Evolutionary conservation across 2,329 filamentous ascomycete species (phyloP), one percentile per base, ranked within the genome.

Genomic region (Fusarium mundagurra): DNA sequence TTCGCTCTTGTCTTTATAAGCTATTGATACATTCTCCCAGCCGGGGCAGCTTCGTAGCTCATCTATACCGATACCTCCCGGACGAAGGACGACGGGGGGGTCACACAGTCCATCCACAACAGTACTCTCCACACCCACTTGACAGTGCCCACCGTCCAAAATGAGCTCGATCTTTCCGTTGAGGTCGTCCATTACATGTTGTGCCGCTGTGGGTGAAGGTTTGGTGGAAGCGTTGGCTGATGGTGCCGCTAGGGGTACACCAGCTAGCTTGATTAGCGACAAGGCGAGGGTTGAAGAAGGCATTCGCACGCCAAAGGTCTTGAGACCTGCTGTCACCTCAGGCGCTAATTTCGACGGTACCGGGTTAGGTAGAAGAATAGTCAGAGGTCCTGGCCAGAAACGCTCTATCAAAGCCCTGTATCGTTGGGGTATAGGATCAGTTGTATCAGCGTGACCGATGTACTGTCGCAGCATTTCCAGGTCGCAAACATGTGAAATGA

Each of bases 351-450:
- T 87, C 3, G 93, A 93, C 3, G 84, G 84, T n/a, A 84, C 77
- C 2, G 94, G 93, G 58, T 94, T 92, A 1, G 93, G 94, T 12
- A 99, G 87, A 50, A 99, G 88, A 72, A 99, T 95, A 0, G 96
- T 99, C 61, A 99, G 84, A 2, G 96, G 95, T 0, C 96, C 96
- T 0, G 96, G 96, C 96, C 96, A 99, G 86, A 98, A 99, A 48
- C 87, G 88, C 64, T 90, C 85, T 64, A 98, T 94, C 29, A 99
- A 84, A 2, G 94, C 86, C 66, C 87, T 87, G 83, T 99, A 99
- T 77, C 95, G 92, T 2, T 85, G 81, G 0, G 95, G 95, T 47
- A 98, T 87, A 8, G 80, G 79, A 69, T 86, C 69, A 3, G 73
- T 69, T 31, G 60, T 70, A 12, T 74, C 67, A 14, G 31, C 64